Percentiles rank a stretch among this genome's conserved stretches.
Evolutionary conservation across 1,284 basidiomycete species (phyloP).

Genomic region (Rhodotorula sp.): DNA sequence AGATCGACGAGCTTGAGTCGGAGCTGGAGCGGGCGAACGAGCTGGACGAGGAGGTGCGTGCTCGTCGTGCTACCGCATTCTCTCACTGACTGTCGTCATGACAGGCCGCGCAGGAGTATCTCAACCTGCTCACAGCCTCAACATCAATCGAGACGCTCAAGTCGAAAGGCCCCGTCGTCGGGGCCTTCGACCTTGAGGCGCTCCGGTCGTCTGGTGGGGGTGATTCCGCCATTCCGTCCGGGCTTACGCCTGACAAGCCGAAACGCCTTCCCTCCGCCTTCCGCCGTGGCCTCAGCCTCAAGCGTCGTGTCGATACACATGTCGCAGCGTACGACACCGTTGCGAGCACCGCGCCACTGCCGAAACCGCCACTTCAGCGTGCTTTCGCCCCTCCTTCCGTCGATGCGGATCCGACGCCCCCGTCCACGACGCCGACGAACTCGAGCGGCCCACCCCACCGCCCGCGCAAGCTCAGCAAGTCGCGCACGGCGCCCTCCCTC

Average conservation of each 20-base stretch:
- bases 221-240: neutral
- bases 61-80: fast-evolving
- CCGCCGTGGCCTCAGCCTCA: slow-evolving; percentile 6
- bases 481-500: neutral
- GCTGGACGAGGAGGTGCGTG: slow-evolving; percentile 18
- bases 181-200: slow-evolving; percentile 19
- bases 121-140: slow-evolving; percentile 14
- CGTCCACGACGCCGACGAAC: neutral
- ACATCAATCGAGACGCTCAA: slow-evolving; percentile 3
- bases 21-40: slow-evolving; percentile 23
- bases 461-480: slow-evolving; percentile 15
- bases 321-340: slow-evolving; percentile 24
- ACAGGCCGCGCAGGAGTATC: slow-evolving; percentile 23
- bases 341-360: neutral
- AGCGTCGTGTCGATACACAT: slow-evolving; percentile 28
- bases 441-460: neutral
- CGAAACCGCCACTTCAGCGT: slow-evolving; percentile 9
- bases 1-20: slow-evolving; percentile 17
- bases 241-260: neutral
- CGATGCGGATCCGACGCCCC: neutral
- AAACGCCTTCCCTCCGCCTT: slow-evolving; percentile 3
- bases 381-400: too few relatives aligned
- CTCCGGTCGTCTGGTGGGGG: neutral
- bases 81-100: neutral
- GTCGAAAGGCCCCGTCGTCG: neutral